Percentiles rank a stretch among this genome's conserved stretches.
These are phyloP conservation scores for Daedaleopsis sinensis DNA, from an alignment of 768 basidiomycete genomes.

Conservation along the genomic window DNA sequence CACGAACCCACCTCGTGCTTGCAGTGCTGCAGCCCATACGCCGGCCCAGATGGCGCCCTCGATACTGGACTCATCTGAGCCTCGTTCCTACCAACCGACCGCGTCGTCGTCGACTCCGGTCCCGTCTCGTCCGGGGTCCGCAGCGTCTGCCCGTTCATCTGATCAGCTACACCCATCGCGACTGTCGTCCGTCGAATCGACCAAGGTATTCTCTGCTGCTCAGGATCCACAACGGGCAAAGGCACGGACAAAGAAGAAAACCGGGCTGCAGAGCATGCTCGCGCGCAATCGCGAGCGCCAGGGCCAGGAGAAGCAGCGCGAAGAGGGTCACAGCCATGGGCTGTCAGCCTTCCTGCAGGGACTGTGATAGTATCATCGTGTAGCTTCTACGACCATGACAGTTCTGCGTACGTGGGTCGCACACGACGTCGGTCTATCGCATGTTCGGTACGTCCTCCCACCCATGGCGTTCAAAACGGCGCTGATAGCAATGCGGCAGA, in stretches of 20 bases:
- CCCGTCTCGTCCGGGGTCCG: constrained; percentile 13
- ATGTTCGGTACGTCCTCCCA: not conserved
- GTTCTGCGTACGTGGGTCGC: not conserved
- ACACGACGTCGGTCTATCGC: not conserved
- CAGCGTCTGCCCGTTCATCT: not conserved
- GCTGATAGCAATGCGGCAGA: too few relatives aligned
- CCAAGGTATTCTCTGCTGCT: not conserved
- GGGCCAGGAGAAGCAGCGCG: constrained; percentile 41
- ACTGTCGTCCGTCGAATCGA: not conserved
- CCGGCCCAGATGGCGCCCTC: not conserved
- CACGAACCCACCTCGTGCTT: not conserved
- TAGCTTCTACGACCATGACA: not conserved
- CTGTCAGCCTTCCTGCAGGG: constrained; percentile 58
- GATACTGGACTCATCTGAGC: not conserved
- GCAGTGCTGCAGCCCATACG: constrained; percentile 1
- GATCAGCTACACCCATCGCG: not conserved
- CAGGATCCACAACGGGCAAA: constrained; percentile 26
- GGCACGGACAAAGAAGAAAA: constrained; percentile 54
- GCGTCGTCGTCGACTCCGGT: constrained; percentile 4
- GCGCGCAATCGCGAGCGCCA: constrained; percentile 60
- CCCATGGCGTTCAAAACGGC: too few relatives aligned
- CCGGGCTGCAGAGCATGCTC: constrained; percentile 64
- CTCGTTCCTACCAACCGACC: constrained; percentile 12
- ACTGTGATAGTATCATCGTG: constrained; percentile 30
- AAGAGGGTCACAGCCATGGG: constrained; percentile 36